Evolutionary conservation across 2,329 filamentous ascomycete species (phyloP).

Genomic region (Penicillium corylophilum): DNA sequence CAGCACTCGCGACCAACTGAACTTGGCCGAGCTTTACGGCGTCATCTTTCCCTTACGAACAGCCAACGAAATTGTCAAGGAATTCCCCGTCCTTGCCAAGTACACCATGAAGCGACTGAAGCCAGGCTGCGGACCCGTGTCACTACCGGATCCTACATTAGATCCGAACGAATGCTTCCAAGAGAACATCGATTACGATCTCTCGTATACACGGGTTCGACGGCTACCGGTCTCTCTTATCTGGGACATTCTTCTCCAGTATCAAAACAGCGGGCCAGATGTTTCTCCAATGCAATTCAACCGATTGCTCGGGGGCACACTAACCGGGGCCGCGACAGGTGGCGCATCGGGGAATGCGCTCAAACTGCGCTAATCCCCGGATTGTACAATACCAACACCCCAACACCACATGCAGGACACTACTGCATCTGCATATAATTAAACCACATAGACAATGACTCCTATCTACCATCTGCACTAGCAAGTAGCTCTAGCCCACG

Average conservation of each 20-base stretch:
- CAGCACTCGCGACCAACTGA: constrained; percentile 22
- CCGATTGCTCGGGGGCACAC: constrained; percentile 29
- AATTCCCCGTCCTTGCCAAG: constrained; percentile 34
- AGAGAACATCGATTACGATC: constrained; percentile 36
- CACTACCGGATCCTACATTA: constrained; percentile 19
- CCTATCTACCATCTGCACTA: neutral
- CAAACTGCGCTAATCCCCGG: constrained; percentile 9
- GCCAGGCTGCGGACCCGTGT: constrained; percentile 23
- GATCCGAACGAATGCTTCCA: constrained; percentile 26
- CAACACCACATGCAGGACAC: neutral
- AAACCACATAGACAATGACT: neutral
- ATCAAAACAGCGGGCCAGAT: constrained; percentile 30
- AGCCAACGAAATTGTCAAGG: constrained; percentile 31
- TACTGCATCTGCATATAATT: neutral
- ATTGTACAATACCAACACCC: neutral
- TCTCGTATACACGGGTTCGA: constrained; percentile 32
- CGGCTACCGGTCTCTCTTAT: constrained; percentile 30
- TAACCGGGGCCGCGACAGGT: constrained; percentile 28
- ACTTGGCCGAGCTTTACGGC: constrained; percentile 29
- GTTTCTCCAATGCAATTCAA: constrained; percentile 23
- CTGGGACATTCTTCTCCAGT: constrained; percentile 39
- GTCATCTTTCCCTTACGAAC: constrained; percentile 31
- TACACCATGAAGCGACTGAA: constrained; percentile 30
- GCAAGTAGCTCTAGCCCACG: neutral
- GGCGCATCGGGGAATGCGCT: constrained; percentile 4